Base-by-base conservation (phyloP, 441 rosid species). In the Kokia cookei region DNA sequence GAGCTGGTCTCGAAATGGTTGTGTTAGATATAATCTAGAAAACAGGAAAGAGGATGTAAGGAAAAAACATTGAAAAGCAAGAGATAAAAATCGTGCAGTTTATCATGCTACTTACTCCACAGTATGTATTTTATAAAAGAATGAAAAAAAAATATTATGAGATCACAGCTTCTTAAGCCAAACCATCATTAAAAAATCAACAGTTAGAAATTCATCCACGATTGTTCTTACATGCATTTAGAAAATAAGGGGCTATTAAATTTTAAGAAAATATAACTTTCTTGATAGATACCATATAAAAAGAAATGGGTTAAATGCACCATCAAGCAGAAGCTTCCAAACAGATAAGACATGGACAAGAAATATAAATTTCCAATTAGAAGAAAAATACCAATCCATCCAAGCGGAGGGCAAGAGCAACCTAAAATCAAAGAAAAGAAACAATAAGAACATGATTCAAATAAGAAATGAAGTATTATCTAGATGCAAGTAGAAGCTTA, bases 381-480 rank as follows among this genome's bases (percentile, higher is more conserved):
- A 78, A 75, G 35, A 76, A 77, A 73, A 80, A 5, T 72, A 95
- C 99, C 97, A 95, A 79, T 54, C 98, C 99, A 90, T 95, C 98
- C 87, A 95, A 86, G 65, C 82, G 92, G 55, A 93, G 95, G 66
- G 99, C 97, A 79, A 95, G 83, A 74, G 99, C 96, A 82, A 95
- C 99, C 99, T 93, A 85, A 43, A 85, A 74, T 62, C 74, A 77
- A 24, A 81, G 72, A 73, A 50, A 80, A 69, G 62, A 48, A 78
- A 72, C 50, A 22, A 65, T 80, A 71, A 86, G 85, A 84, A 72
- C 48, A 72, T 42, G 42, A 60, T 13, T 22, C 15, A 29, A 64
- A 45, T 19, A 76, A 75, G 40, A 19, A 22, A 11, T 73, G 65
- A 76, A 66, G 71, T 48, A 53, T 40, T 8, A 48, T 35, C 42